A percentile compares a stretch with the other conserved stretches of the same genome.
phyloP scores from a whole-genome alignment of 2,329 filamentous ascomycete genomes.

The Exophiala sp. region DNA sequence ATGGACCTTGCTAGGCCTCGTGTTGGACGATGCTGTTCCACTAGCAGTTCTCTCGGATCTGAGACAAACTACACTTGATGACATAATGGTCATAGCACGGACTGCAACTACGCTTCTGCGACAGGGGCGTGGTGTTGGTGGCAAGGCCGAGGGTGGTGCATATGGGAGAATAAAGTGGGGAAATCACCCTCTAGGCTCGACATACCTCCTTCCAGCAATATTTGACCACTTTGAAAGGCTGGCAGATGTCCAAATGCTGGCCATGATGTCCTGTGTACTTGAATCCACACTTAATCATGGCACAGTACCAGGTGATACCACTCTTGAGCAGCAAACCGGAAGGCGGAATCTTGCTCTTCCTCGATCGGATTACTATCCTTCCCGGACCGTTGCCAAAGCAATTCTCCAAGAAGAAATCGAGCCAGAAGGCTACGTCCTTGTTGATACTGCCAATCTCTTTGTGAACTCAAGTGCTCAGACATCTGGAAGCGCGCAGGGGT shows the following conservation, averaged over 20 bases:
- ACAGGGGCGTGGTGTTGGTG: constrained; percentile 35
- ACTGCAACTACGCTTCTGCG: constrained; percentile 50
- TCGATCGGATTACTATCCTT: constrained; percentile 21
- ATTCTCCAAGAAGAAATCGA: constrained; percentile 12
- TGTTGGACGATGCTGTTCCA: constrained; percentile 73
- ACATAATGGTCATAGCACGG: constrained; percentile 66
- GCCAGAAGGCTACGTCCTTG: constrained; percentile 15
- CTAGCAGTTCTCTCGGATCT: constrained; percentile 50
- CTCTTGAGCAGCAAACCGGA: background rate
- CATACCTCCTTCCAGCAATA: constrained; percentile 56
- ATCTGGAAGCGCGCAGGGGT: background rate
- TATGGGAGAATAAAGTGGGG: constrained; percentile 51
- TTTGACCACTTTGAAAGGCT: constrained; percentile 59
- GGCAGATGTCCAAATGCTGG: constrained; percentile 64
- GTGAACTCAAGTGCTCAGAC: background rate
- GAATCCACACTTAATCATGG: constrained; percentile 10
- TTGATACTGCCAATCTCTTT: constrained; percentile 8
- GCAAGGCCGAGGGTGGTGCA: constrained; percentile 9
- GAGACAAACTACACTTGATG: constrained; percentile 55
- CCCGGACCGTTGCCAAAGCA: constrained; percentile 19
- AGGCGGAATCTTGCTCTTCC: background rate
- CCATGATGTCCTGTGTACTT: constrained; percentile 62
- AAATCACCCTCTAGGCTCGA: constrained; percentile 52
- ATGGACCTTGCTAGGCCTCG: constrained; percentile 76
- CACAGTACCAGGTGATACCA: constrained; percentile 4